Conservation (phyloP, 169 alveolate species). For the Plasmodium gaboni region DNA sequence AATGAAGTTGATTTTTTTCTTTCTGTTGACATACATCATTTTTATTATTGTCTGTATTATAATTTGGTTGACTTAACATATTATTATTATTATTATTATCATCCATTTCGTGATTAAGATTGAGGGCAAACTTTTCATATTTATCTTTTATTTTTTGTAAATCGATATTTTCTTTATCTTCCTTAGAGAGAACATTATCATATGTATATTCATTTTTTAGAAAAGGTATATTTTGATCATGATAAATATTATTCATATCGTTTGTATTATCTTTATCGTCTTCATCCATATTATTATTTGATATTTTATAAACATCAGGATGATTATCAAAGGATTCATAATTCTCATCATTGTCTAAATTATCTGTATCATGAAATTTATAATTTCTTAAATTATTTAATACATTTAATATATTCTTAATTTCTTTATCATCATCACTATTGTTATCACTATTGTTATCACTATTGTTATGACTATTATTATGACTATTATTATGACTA, state of each 20-base stretch:
- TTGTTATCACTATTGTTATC: not conserved
- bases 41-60: not conserved
- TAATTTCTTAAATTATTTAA: slow-evolving; percentile 57
- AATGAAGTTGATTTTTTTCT: not conserved
- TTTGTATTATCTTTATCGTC: slow-evolving; percentile 12
- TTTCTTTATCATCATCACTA: slow-evolving; percentile 67
- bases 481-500: no score
- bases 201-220: slow-evolving; percentile 29
- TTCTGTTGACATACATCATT: slow-evolving; percentile 2
- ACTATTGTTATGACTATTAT: no score
- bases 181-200: slow-evolving; percentile 3
- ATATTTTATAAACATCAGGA: not conserved
- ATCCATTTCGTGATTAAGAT: not conserved
- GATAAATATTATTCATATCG: not conserved
- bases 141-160: not conserved
- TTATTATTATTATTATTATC: not conserved
- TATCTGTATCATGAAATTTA: slow-evolving; percentile 51
- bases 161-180: slow-evolving; percentile 1
- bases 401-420: slow-evolving; percentile 37
- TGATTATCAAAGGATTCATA: slow-evolving; percentile 47
- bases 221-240: slow-evolving; percentile 47
- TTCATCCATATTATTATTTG: not conserved
- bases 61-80: not conserved
- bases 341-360: slow-evolving; percentile 43
- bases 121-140: not conserved